Conservation (phyloP, 1,139 yeast species). For the Oligophagozyma castellii region DNA sequence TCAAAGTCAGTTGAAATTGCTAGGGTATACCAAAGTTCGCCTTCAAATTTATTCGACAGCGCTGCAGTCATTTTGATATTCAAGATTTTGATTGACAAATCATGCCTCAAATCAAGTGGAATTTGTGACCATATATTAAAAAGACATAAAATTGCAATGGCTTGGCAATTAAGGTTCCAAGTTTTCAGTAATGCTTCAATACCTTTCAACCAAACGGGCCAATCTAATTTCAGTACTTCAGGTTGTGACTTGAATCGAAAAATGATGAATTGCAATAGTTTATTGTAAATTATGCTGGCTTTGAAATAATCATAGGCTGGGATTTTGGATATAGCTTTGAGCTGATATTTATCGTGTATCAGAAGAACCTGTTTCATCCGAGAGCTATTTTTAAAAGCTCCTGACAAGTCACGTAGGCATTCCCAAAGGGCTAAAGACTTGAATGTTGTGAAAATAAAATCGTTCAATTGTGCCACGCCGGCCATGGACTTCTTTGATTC, state of each 20-base stretch:
- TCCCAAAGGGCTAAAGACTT: constrained; percentile 18
- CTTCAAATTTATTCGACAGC: background rate
- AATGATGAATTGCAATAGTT: constrained; percentile 14
- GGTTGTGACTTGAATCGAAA: constrained; percentile 11
- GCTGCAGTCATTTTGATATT: constrained; percentile 1
- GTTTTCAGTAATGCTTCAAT: constrained; percentile 17
- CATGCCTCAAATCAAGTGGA: constrained; percentile 5
- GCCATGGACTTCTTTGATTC: constrained; percentile 1
- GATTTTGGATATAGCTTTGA: constrained; percentile 11
- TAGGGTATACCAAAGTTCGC: constrained; percentile 11
- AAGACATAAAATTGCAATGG: constrained; percentile 13
- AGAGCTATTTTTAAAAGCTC: constrained; percentile 4
- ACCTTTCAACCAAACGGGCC: constrained; percentile 19
- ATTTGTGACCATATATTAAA: constrained; percentile 21
- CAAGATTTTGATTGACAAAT: constrained; percentile 1
- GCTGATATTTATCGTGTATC: constrained; percentile 14
- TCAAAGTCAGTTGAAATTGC: constrained; percentile 12
- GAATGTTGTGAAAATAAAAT: constrained; percentile 16
- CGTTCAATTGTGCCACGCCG: constrained; percentile 4
- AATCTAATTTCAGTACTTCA: constrained; percentile 5
- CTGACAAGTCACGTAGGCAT: constrained; percentile 11
- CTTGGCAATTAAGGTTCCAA: constrained; percentile 16
- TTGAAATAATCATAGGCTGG: constrained; percentile 20
- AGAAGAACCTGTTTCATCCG: background rate
- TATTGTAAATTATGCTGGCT: constrained; percentile 20